Conservation (phyloP, 2,329 filamentous ascomycete genomes). For the Trichoderma afroharzianum region DNA sequence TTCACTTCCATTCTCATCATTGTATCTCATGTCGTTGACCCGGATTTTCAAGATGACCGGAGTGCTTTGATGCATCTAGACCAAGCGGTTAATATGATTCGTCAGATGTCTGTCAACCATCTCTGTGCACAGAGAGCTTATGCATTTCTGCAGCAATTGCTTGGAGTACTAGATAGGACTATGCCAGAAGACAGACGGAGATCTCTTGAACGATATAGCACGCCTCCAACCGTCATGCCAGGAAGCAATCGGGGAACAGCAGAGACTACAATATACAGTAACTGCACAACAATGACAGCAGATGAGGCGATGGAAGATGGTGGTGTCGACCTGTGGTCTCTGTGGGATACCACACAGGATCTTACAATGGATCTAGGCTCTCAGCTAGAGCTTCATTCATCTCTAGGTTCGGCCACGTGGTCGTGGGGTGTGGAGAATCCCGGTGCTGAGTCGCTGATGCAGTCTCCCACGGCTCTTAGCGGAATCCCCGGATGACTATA, state of each 20-base stretch:
- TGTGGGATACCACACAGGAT: conserved; percentile 10
- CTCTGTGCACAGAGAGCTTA: conserved; percentile 6
- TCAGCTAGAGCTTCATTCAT: conserved; percentile 6
- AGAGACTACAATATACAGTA: background rate
- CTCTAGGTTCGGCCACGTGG: conserved; percentile 4
- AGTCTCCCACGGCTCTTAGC: background rate
- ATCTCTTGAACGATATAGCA: background rate
- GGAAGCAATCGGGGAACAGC: background rate
- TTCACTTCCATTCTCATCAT: conserved; percentile 8
- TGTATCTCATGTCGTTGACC: conserved; percentile 10
- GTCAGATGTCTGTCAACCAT: conserved; percentile 11
- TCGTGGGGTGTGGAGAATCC: conserved; percentile 6
- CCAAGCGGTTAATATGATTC: conserved; percentile 4
- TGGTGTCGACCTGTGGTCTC: background rate
- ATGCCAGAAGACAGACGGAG: conserved; percentile 2
- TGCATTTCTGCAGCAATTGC: conserved; percentile 6
- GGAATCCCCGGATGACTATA: background rate
- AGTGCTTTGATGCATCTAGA: conserved; percentile 5
- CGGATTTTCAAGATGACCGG: conserved; percentile 4
- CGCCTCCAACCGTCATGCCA: background rate
- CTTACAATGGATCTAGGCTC: conserved; percentile 10
- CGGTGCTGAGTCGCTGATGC: background rate
- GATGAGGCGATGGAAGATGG: background rate
- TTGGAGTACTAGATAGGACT: background rate
- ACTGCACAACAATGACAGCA: background rate